Conservation (phyloP, 1,284 basidiomycete genomes). For the Veloporphyrellus conicus region DNA sequence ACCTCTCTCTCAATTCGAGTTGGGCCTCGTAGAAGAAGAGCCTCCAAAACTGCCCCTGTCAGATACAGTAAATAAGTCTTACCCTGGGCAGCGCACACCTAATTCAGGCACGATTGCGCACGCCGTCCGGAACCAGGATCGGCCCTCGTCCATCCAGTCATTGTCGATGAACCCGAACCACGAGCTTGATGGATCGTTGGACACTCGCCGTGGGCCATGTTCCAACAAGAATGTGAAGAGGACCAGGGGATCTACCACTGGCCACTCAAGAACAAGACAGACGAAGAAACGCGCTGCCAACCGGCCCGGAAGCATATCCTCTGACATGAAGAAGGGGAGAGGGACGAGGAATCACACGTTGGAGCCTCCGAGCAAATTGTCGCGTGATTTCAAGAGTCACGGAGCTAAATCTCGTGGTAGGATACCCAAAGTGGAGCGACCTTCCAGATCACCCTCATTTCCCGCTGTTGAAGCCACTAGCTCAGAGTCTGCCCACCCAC, state of each 20-base stretch:
- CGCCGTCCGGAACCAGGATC: not conserved
- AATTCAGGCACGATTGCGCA: not conserved
- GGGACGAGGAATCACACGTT: not conserved
- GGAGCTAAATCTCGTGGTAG: not conserved
- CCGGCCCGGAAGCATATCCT: not conserved
- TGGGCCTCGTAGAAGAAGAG: constrained; percentile 21
- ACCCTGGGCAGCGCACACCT: constrained; percentile 4
- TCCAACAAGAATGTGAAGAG: constrained; percentile 10
- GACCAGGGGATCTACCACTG: not conserved
- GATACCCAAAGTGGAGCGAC: not conserved
- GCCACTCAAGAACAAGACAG: not conserved
- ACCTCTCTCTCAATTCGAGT: constrained; percentile 23
- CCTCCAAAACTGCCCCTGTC: constrained; percentile 21
- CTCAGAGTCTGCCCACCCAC: not conserved
- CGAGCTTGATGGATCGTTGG: not conserved
- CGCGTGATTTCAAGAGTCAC: not conserved
- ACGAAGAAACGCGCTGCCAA: constrained; percentile 7
- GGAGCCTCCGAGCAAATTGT: constrained; percentile 16
- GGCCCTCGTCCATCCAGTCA: not conserved
- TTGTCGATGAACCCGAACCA: not conserved
- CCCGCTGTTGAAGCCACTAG: not conserved
- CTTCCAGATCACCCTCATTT: constrained; percentile 5
- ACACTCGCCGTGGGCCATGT: not conserved
- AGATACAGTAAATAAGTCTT: constrained; percentile 21
- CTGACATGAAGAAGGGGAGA: constrained; percentile 4